Percentiles rank a stretch among this genome's conserved stretches.
Conservation (phyloP, 116 monocot species). For the Zostera marina region DNA sequence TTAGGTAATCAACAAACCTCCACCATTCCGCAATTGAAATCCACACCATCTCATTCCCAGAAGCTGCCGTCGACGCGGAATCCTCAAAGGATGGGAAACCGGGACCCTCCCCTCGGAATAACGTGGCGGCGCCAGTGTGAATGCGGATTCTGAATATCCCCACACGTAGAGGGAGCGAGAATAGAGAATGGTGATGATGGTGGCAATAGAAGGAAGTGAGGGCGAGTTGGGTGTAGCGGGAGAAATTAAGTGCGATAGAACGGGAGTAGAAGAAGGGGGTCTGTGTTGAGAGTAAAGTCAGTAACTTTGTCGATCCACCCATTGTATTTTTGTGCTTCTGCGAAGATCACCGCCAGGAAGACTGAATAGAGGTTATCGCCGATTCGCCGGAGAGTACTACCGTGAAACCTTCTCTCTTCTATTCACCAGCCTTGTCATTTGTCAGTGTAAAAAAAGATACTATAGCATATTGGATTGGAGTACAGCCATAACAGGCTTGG, state of each 20-base stretch:
- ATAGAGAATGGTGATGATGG: not conserved
- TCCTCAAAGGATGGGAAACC: not conserved
- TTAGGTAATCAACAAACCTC: conserved; percentile 37
- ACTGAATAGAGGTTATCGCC: too few relatives aligned
- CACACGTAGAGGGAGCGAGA: not conserved
- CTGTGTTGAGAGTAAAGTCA: conserved; percentile 11
- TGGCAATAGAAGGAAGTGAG: not conserved
- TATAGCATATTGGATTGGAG: too few relatives aligned
- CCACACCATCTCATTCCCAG: not conserved
- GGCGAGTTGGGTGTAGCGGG: conserved; percentile 1
- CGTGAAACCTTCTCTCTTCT: too few relatives aligned
- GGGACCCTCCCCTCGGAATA: not conserved
- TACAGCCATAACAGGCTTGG: too few relatives aligned
- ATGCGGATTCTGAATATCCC: not conserved
- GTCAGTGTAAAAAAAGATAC: too few relatives aligned
- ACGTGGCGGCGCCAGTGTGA: not conserved
- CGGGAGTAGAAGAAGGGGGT: conserved; percentile 4
- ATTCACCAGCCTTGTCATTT: too few relatives aligned
- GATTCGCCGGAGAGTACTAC: too few relatives aligned
- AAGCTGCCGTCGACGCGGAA: conserved; percentile 4
- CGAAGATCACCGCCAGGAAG: not conserved
- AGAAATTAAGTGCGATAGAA: not conserved
- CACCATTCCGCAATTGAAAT: conserved; percentile 44
- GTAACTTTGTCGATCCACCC: conserved; percentile 15
- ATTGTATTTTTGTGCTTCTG: not conserved